These are phyloP conservation scores for Sporothrix pallida DNA, from an alignment of 2,329 filamentous ascomycete species.

Conservation along the genomic window DNA sequence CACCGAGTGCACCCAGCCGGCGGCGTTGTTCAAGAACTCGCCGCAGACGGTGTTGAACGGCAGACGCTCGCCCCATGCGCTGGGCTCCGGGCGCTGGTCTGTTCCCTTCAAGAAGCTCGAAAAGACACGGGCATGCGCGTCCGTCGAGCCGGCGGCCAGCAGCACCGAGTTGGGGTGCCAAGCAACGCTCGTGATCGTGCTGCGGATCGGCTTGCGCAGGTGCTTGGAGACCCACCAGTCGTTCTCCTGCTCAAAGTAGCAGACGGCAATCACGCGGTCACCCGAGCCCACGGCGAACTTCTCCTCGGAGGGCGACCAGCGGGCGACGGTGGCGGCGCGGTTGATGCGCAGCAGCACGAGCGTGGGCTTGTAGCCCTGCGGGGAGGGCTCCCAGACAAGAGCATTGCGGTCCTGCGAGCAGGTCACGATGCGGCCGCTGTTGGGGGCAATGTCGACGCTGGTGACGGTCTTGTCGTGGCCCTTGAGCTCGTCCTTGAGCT, in stretches of 20 bases:
- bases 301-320: conserved; percentile 94
- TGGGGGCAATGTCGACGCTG: conserved; percentile 91
- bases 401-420: conserved; percentile 98
- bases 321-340: conserved; percentile 92
- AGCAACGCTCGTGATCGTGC: conserved; percentile 90
- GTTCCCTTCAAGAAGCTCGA: conserved; percentile 96
- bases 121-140: conserved; percentile 93
- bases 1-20: conserved; percentile 94
- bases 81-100: conserved; percentile 82
- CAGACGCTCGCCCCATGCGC: conserved; percentile 90
- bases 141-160: conserved; percentile 92
- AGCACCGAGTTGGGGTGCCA: conserved; percentile 99
- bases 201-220: conserved; percentile 97
- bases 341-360: conserved; percentile 97
- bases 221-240: conserved; percentile 99
- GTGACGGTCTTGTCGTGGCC: conserved; percentile 98
- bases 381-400: conserved; percentile 96
- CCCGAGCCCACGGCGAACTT: conserved; percentile 98
- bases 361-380: conserved; percentile 92
- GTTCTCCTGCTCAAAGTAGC: conserved; percentile 99
- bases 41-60: conserved; percentile 99
- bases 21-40: conserved; percentile 93
- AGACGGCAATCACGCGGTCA: conserved; percentile 92
- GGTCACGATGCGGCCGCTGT: conserved; percentile 90
- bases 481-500: conserved; percentile 88